Evolutionary conservation across 768 basidiomycete species (phyloP).

Genomic region (Tulasnella calospora): DNA sequence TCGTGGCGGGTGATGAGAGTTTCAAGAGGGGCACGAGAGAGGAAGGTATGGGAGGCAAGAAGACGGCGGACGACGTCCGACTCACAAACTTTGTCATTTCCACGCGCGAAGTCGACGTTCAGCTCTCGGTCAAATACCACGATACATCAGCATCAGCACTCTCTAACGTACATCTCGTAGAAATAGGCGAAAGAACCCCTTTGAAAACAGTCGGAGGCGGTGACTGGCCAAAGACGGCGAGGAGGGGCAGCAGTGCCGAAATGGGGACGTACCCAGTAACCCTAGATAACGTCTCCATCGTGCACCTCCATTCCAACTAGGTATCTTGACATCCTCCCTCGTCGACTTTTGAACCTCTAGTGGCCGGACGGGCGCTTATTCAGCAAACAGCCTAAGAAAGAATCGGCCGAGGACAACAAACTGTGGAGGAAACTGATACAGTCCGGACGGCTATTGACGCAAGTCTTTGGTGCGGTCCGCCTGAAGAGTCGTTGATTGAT

Average conservation of each 20-base stretch:
- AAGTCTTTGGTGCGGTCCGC: background rate
- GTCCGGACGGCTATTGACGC: background rate
- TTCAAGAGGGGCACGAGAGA: background rate
- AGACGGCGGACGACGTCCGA: conserved; percentile 7
- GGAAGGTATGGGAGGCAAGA: background rate
- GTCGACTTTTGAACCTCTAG: background rate
- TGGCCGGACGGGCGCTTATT: background rate
- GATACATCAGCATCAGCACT: background rate
- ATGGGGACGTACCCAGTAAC: background rate
- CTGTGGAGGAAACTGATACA: background rate
- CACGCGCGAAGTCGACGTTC: conserved; percentile 12
- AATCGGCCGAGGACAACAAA: background rate
- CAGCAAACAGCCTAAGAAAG: background rate
- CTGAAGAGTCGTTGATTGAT: background rate
- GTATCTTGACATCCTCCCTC: background rate
- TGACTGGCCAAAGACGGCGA: background rate
- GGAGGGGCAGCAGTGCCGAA: background rate
- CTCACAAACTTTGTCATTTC: conserved; percentile 14
- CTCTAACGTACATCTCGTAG: conserved; percentile 7
- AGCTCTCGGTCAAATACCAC: background rate
- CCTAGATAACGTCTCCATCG: background rate
- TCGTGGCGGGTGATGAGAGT: background rate
- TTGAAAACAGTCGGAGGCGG: background rate
- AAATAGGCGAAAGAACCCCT: background rate
- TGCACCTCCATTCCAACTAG: background rate